A percentile compares a stretch with the other conserved stretches of the same genome.
Evolutionary conservation across 768 basidiomycete genomes (phyloP).

Genomic region (Mycena epipterygia): DNA sequence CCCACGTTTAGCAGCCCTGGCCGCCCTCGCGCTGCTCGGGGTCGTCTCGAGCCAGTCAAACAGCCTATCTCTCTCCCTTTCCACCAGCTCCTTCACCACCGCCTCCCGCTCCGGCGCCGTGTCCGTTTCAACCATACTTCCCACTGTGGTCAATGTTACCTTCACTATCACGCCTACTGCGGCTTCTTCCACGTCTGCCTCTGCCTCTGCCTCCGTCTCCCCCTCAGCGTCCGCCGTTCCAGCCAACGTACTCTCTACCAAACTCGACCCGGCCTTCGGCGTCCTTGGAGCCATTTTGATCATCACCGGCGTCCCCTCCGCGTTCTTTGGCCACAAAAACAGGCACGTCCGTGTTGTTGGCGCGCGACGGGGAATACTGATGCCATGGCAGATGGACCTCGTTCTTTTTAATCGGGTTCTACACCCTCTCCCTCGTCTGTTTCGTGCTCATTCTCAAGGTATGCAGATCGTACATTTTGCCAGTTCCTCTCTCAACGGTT

Average conservation of each 20-base stretch:
- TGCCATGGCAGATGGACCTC: conserved; percentile 74
- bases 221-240: conserved; percentile 62
- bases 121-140: conserved; percentile 66
- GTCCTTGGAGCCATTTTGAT: conserved; percentile 92
- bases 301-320: conserved; percentile 89
- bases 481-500: neutral
- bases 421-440: conserved; percentile 88
- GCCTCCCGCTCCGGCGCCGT: conserved; percentile 62
- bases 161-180: conserved; percentile 60
- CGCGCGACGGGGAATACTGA: conserved; percentile 2
- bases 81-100: conserved; percentile 65
- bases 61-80: conserved; percentile 66
- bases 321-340: conserved; percentile 96
- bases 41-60: conserved; percentile 42
- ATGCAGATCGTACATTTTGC: neutral
- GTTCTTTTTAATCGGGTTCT: conserved; percentile 94
- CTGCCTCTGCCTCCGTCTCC: conserved; percentile 55
- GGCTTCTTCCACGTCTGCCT: conserved; percentile 52
- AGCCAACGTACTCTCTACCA: conserved; percentile 67
- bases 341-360: conserved; percentile 59
- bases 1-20: conserved; percentile 42
- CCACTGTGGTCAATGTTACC: conserved; percentile 73
- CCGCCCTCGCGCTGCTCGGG: conserved; percentile 48
- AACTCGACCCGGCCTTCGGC: conserved; percentile 89
- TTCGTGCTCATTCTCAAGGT: conserved; percentile 85